Percentiles rank a stretch among this genome's conserved stretches.
These are phyloP conservation scores for Nemophila menziesii DNA, from an alignment of 257 asterid species.

Conservation along the genomic window DNA sequence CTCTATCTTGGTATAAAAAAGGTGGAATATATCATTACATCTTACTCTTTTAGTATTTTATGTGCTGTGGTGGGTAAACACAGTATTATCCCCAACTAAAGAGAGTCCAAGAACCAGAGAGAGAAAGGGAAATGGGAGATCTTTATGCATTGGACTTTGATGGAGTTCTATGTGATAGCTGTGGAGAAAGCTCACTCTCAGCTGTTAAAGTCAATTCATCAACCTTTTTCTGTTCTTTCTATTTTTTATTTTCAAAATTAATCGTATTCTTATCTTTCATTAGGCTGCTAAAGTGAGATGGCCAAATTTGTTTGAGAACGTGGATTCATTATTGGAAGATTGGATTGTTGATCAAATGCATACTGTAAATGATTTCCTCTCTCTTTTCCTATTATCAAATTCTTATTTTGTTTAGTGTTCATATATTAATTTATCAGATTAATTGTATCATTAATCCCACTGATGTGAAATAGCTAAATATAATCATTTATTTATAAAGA, in stretches of 20 bases:
- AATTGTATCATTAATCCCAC: no score
- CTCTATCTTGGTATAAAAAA: no score
- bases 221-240: neutral
- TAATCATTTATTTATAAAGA: no score
- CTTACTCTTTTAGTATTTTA: neutral
- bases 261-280: neutral
- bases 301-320: constrained; percentile 61
- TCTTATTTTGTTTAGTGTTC: no score
- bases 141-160: constrained; percentile 92
- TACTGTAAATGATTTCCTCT: constrained; percentile 22
- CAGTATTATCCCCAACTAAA: constrained; percentile 5
- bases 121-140: constrained; percentile 49
- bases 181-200: constrained; percentile 93
- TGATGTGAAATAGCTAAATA: no score
- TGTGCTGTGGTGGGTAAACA: constrained; percentile 8
- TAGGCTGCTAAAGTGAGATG: constrained; percentile 95
- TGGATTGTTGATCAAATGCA: constrained; percentile 98
- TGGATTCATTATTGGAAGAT: constrained; percentile 58
- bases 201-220: constrained; percentile 62
- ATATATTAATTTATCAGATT: no score
- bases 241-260: neutral
- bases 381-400: neutral
- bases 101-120: neutral
- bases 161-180: constrained; percentile 95
- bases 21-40: no score